Conservation (phyloP, 768 basidiomycete genomes). For the Amanita inopinata region DNA sequence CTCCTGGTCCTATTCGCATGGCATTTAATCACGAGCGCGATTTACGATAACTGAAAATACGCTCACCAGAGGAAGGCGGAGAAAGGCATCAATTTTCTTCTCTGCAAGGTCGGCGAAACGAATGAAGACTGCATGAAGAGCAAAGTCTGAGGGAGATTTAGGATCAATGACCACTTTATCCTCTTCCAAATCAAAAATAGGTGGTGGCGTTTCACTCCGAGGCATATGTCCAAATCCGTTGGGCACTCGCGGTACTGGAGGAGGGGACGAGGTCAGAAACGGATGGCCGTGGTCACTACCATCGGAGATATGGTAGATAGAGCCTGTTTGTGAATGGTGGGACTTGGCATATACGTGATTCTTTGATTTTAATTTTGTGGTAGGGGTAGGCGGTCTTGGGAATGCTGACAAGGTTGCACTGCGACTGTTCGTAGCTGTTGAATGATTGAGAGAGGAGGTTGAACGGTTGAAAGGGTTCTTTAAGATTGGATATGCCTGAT, state of each 20-base stretch:
- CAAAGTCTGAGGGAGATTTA: constrained; percentile 81
- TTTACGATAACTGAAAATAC: too few relatives aligned
- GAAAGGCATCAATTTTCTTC: constrained; percentile 65
- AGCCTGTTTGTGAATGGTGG: constrained; percentile 70
- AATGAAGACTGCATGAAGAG: constrained; percentile 80
- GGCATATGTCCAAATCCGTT: constrained; percentile 38
- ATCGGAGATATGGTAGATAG: constrained; percentile 55
- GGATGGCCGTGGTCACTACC: constrained; percentile 60
- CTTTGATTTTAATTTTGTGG: constrained; percentile 40
- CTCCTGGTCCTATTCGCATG: constrained; percentile 73
- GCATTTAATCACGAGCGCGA: too few relatives aligned
- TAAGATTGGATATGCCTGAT: constrained; percentile 57
- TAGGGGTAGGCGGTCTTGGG: constrained; percentile 53
- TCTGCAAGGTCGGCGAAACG: constrained; percentile 78
- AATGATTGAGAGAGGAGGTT: constrained; percentile 59
- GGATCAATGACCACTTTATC: constrained; percentile 63
- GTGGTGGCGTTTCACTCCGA: constrained; percentile 46
- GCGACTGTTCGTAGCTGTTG: constrained; percentile 26
- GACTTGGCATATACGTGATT: constrained; percentile 60
- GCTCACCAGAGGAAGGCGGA: constrained; percentile 59
- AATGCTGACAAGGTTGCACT: constrained; percentile 40
- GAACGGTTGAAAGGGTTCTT: constrained; percentile 81
- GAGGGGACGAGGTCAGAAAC: constrained; percentile 48
- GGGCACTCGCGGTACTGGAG: constrained; percentile 74
- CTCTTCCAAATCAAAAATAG: constrained; percentile 45